Evolutionary conservation across 495 filamentous ascomycete genomes (phyloP), one percentile per base, ranked within the genome.

Genomic region (Neurospora discreta): DNA sequence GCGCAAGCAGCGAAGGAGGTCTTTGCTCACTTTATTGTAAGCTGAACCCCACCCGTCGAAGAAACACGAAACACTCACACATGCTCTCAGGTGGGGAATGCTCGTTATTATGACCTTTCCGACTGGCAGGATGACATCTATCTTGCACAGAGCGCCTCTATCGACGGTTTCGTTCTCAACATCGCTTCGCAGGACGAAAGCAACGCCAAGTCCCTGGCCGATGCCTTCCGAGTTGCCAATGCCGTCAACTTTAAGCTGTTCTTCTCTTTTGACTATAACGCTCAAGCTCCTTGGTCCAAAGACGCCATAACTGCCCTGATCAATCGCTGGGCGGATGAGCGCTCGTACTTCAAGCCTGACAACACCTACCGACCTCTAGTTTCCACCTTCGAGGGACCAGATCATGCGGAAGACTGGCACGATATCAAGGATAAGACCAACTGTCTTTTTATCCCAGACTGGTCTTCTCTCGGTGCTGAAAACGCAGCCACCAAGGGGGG

Each of bases 121-220:
- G 87, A 88, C 70, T 89, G 87, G 76, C 83, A 88, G 68, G 80
- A 79, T 68, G 87, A 90, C 77, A 88, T 89, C 80, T 73, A 80
- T 40, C 82, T 82, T 9, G 87, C 88, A 46, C 84, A 87, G 78
- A 79, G 78, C 9, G 74, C 82, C 20, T 84, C 85, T 26, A 89
- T 90, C 73, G 87, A 89, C 72, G 87, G 84, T 33, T 90, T 89
- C 72, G 87, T 83, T 1, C 81, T 89, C 67, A 89, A 89, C 75
- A 87, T 89, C 68, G 88, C 80, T 3, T 80, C 80, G 3, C 36
- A 84, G 8, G 82, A 81, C 5, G 69, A 70, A 68, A 86, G 82
- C 73, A 87, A 84, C 30, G 82, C 84, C 58, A 75, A 78, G 18
- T 80, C 82, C 9, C 75, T 88, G 3, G 74, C 78, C 39, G 78